phyloP scores from a whole-genome alignment of 805 yeast species.

The Metschnikowia colocasiae region DNA sequence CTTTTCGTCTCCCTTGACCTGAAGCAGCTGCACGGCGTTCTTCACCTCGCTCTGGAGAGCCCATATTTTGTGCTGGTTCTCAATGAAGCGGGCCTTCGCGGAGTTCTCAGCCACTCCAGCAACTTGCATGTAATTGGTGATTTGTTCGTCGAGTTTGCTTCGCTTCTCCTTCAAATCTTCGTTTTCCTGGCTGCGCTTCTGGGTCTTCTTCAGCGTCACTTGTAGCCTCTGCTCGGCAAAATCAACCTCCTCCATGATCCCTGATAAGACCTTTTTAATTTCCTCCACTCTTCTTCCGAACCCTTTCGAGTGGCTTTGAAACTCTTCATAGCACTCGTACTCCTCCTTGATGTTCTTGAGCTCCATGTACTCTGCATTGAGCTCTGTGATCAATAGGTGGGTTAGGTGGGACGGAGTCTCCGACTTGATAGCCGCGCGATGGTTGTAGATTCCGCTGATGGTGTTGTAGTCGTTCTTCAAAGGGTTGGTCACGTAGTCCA shows the following conservation, averaged over 20 bases:
- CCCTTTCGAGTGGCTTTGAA: constrained; percentile 39
- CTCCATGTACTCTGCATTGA: constrained; percentile 46
- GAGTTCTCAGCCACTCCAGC: constrained; percentile 23
- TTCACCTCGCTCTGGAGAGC: constrained; percentile 45
- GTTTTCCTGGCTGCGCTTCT: constrained; percentile 30
- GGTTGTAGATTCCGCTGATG: constrained; percentile 48
- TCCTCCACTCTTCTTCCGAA: constrained; percentile 40
- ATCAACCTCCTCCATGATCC: constrained; percentile 44
- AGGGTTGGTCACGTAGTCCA: constrained; percentile 69
- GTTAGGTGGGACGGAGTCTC: constrained; percentile 41
- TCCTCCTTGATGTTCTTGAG: constrained; percentile 46
- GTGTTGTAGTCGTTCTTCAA: constrained; percentile 47
- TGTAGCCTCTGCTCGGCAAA: constrained; percentile 36
- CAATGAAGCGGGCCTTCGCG: constrained; percentile 23
- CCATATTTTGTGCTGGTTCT: constrained; percentile 41
- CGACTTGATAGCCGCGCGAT: constrained; percentile 26
- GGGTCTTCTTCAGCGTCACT: constrained; percentile 30
- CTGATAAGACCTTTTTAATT: constrained; percentile 41
- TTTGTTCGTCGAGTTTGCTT: constrained; percentile 25
- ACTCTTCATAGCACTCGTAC: constrained; percentile 22
- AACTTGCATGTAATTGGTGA: constrained; percentile 23
- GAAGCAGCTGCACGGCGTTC: constrained; percentile 40
- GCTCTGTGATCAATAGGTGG: constrained; percentile 57
- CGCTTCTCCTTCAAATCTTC: constrained; percentile 24
- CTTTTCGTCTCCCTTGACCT: constrained; percentile 53